Percentiles rank a stretch among this genome's conserved stretches.
Evolutionary conservation across 140 eudicot genomes (phyloP).

Genomic region (Ambrosia hybrid): DNA sequence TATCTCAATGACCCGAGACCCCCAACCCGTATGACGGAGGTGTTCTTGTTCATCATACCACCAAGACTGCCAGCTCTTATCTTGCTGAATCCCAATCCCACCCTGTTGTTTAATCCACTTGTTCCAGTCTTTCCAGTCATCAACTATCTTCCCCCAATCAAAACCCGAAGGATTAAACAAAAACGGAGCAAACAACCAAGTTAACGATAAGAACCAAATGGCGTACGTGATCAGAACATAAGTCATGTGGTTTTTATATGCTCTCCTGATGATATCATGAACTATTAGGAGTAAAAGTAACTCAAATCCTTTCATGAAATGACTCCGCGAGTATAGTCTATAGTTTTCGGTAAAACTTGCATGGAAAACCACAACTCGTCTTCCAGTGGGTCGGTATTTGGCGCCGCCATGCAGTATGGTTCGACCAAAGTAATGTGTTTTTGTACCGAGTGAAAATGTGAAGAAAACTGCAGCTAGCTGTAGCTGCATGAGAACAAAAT

Average conservation of each 20-base stretch:
- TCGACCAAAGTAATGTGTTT: slow-evolving; percentile 85
- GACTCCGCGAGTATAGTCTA: slow-evolving; percentile 87
- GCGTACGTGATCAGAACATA: slow-evolving; percentile 72
- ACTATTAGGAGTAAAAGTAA: slow-evolving; percentile 65
- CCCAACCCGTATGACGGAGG: slow-evolving; percentile 59
- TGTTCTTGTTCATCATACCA: slow-evolving; percentile 94
- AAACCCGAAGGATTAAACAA: slow-evolving; percentile 92
- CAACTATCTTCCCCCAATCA: slow-evolving; percentile 87
- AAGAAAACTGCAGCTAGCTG: slow-evolving; percentile 99
- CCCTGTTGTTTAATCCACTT: slow-evolving; percentile 97
- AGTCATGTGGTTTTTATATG: slow-evolving; percentile 65
- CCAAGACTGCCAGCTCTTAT: slow-evolving; percentile 99
- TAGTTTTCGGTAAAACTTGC: slow-evolving; percentile 86
- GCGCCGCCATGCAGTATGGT: slow-evolving; percentile 98
- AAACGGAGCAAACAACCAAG: slow-evolving; percentile 96
- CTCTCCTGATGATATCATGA: slow-evolving; percentile 62
- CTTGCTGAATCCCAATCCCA: slow-evolving; percentile 89
- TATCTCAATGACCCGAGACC: slow-evolving; percentile 74
- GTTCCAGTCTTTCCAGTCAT: slow-evolving; percentile 97
- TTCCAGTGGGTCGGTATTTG: slow-evolving; percentile 84
- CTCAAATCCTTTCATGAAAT: slow-evolving; percentile 93
- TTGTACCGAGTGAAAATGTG: slow-evolving; percentile 90
- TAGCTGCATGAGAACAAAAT: slow-evolving; percentile 90
- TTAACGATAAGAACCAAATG: slow-evolving; percentile 83
- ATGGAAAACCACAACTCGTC: slow-evolving; percentile 86